Base-by-base conservation (phyloP, 768 basidiomycete species). In the Calocera viscosa region DNA sequence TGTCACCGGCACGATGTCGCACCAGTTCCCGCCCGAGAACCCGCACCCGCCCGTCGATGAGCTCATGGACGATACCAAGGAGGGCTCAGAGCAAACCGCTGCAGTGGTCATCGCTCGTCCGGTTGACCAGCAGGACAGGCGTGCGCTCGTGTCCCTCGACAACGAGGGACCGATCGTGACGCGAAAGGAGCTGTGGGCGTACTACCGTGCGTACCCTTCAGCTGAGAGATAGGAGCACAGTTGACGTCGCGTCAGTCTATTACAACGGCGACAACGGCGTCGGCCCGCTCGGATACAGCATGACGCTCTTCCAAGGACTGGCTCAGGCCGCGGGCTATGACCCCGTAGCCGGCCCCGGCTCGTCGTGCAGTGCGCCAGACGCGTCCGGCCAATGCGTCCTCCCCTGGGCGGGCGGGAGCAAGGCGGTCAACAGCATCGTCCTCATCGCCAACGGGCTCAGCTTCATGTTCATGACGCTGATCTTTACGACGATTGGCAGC, bases 321-420 rank as follows among this genome's bases (percentile, higher is more conserved):
- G 86, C 87, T 0, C 84, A 81, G 2, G 76, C 82, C 1, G 87
- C 90, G n/a, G 89, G 89, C 0, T 88, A 81, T 67, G 90, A 91
- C 70, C 88, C 89, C 0, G 73, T 81, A 1, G 78, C 78, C 66
- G 90, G 90, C 0, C 84, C 83, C 3, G 89, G 89, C 1, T 87
- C 86, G 0, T 84, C 86, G 0, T 92, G 90, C 72, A 77, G 73
- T 33, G 81, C 79, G n/a, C 70, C 72, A 0, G 80, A 74, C 47
- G 77, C 87, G 0, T 88, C 88, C 0, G 88, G 87, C 0, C 82
- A 83, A 73, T 91, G 90, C 69, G 89, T 91, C 30, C 76, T 92
- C 41, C 88, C 87, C 0, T 91, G 90, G 90, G 82, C 78, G 7
- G 78, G 81, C 19, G 86, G 89, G 1, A 86, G 86, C 1, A 90